Evolutionary conservation across 495 filamentous ascomycete genomes (phyloP), one percentile per base, ranked within the genome.

Genomic region (Arthonia radiata): DNA sequence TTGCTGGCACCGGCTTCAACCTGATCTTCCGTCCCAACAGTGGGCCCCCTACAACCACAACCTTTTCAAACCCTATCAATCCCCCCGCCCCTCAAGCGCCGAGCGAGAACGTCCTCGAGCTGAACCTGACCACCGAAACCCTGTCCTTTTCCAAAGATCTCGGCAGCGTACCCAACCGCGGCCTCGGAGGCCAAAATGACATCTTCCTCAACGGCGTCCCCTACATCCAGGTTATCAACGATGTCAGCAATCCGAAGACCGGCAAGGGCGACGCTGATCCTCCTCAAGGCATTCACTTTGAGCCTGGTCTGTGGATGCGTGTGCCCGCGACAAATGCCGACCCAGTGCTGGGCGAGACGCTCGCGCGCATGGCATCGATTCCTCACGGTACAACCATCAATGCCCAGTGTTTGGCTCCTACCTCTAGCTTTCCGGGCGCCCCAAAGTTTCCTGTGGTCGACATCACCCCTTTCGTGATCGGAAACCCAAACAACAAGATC

Each of bases 391-490:
- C 19, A 23, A 23, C 19, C 7, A 23, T 23, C 19, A 23, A 11
- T 11, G 19, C 19, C 11, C 7, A 44, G 28, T 9, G 24, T 18
- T 27, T 42, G 2, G 35, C 28, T 9, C 35, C 42, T 0, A 31
- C 30, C 16, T 13, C 15, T 10, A 32, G 17, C 16, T 10, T 32
- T 18, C 16, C 31, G 2, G 36, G 37, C 11, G 31, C 38, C 8
- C 43, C 43, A 24, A 22, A 23, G 2, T 27, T 37, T 12, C 5
- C 23, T 1, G 13, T 30, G 2, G 30, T 35, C 5, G 34, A 41
- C 24, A 43, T 39, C 11, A 46, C 40, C 1, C 43, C 43, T 3
- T 43, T 43, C 27, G 2, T 29, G 0, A 36, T 46, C 17, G 38
- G 35, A 15, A 29, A 29, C 14, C 17, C 18, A 21, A 15, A 17